phyloP scores from a whole-genome alignment of 2,329 filamentous ascomycete genomes.

The Mollisiaceae sp. region DNA sequence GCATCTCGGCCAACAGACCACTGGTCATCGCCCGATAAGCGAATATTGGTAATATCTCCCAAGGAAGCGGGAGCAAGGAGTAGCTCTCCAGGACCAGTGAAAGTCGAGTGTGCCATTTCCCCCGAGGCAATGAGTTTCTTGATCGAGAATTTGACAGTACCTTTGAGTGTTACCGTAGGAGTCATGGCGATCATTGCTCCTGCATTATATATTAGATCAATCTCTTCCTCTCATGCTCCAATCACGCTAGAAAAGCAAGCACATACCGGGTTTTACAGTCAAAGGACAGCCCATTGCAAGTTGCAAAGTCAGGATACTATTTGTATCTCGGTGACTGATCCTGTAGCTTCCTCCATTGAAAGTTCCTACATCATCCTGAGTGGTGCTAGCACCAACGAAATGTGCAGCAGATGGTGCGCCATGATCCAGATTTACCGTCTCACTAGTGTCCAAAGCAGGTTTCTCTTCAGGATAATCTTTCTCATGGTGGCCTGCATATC shows the following conservation, averaged over 20 bases:
- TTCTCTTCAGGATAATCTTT: constrained; percentile 38
- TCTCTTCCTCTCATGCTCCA: background rate
- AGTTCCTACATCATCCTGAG: constrained; percentile 85
- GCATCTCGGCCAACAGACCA: constrained; percentile 90
- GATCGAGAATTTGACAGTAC: constrained; percentile 81
- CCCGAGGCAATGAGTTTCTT: constrained; percentile 89
- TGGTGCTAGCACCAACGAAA: constrained; percentile 67
- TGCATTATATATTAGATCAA: constrained; percentile 36
- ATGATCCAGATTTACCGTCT: constrained; percentile 43
- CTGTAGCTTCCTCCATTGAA: constrained; percentile 97
- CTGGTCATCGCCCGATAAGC: constrained; percentile 70
- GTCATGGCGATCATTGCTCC: constrained; percentile 97
- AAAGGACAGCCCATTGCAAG: constrained; percentile 88
- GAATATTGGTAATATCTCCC: constrained; percentile 84
- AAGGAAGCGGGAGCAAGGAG: constrained; percentile 80
- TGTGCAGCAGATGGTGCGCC: constrained; percentile 50
- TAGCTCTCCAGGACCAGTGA: constrained; percentile 88
- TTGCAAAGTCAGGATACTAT: constrained; percentile 87
- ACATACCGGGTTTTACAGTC: constrained; percentile 72
- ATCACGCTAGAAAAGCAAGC: background rate
- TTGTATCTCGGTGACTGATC: constrained; percentile 89
- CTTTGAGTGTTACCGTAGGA: constrained; percentile 82
- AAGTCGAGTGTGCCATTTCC: constrained; percentile 79
- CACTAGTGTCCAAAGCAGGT: constrained; percentile 40
- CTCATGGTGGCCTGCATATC: constrained; percentile 30